Evolutionary conservation across 768 basidiomycete species (phyloP), one percentile per base, ranked within the genome.

Genomic region (Pisolithus tinctorius): DNA sequence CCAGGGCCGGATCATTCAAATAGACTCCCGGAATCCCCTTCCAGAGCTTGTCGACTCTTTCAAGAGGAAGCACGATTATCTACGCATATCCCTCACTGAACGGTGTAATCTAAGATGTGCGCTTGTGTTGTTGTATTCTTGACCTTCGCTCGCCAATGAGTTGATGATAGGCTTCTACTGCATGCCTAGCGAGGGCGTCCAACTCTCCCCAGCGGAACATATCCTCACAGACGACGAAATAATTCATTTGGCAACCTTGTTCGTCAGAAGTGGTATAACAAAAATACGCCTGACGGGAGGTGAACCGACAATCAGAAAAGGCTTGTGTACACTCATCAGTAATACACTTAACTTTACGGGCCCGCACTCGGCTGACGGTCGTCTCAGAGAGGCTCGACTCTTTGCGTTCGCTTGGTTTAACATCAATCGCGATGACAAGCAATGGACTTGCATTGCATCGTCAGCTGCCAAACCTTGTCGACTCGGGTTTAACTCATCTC

Each of bases 221-320:
- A 75, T 91, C 51, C 75, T 94, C 37, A 82, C 86, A 0, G 83
- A 91, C 55, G 77, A 82, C 47, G 90, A 94, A 63, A 69, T 93
- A 27, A 63, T 87, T 39, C 80, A 85, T 45, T 74, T 92, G 1
- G 86, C 88, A 4, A 67, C 74, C 16, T 69, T 94, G 16, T 95
- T 94, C 56, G 89, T 94, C 0, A 74, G 74, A 58, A 81, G 80
- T 60, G 93, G 93, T 4, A 84, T 95, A 30, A 86, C 78, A 27
- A 95, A 95, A 67, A 92, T 95, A 55, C 73, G 92, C 6, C 67
- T 95, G 41, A 94, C 92, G 0, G 92, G 90, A 2, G 90, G 93
- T 27, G 92, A 93, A 60, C 92, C 92, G 1, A 92, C 86, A 0
- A 75, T 94, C 29, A 75, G 93, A 44, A 89, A 83, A 65, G 88